These are phyloP conservation scores for Globisporangium barbulae DNA, from an alignment of 352 stramenopile genomes.

Conservation along the genomic window DNA sequence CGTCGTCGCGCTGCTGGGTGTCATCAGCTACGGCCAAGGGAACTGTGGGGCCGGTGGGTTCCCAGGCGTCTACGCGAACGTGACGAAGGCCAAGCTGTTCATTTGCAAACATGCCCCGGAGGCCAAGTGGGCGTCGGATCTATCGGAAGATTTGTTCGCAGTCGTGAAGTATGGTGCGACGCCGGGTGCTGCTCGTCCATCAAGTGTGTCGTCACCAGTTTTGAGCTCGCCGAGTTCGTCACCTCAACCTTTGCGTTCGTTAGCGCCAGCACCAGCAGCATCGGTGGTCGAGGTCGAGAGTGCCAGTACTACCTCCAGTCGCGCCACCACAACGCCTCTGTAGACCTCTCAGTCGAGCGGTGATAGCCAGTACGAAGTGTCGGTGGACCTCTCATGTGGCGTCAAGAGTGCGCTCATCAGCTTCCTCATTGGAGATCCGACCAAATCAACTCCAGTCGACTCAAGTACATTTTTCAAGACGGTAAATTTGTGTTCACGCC, in stretches of 20 bases:
- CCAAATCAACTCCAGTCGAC: background rate
- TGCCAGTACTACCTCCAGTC: too few species aligned
- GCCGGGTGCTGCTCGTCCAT: background rate
- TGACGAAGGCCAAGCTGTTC: background rate
- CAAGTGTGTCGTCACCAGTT: background rate
- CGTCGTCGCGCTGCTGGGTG: background rate
- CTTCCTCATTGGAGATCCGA: background rate
- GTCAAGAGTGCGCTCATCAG: too few species aligned
- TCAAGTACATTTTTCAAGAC: background rate
- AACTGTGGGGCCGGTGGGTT: background rate
- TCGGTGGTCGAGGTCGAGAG: background rate
- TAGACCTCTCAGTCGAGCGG: too few species aligned
- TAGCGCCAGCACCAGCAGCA: background rate
- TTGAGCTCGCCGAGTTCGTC: background rate
- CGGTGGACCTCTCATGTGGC: too few species aligned
- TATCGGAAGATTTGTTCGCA: background rate
- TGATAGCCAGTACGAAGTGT: too few species aligned
- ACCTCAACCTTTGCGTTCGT: background rate
- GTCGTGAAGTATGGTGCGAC: background rate
- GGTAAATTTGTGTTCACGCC: background rate
- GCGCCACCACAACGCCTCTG: too few species aligned
- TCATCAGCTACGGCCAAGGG: background rate
- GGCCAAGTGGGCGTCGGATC: background rate
- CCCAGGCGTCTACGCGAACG: background rate
- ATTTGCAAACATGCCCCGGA: background rate